Evolutionary conservation across 331 rosid genomes (phyloP).

Genomic region (Rhamnella rubrinervis): DNA sequence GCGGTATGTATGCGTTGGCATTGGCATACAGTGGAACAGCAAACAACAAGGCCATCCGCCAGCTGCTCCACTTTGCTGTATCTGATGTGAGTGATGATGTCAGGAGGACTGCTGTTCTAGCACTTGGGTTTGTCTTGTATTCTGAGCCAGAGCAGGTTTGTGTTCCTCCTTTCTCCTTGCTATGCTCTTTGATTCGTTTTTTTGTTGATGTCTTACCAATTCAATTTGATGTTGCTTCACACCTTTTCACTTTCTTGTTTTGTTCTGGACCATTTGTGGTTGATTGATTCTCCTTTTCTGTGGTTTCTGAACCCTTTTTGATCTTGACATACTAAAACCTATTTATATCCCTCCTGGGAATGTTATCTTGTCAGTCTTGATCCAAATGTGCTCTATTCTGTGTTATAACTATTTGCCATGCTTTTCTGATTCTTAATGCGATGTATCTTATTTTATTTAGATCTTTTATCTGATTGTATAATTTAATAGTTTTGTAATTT

Average conservation of each 20-base stretch:
- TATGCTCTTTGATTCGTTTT: neutral
- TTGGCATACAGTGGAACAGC: slow-evolving; percentile 96
- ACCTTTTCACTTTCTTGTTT: neutral
- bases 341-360: too few relatives aligned
- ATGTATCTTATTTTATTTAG: neutral
- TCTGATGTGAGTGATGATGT: slow-evolving; percentile 99
- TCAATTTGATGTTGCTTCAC: slow-evolving; percentile 3
- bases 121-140: slow-evolving; percentile 95
- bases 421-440: neutral
- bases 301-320: too few relatives aligned
- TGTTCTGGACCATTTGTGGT: neutral
- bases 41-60: slow-evolving; percentile 94
- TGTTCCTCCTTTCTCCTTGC: slow-evolving; percentile 8
- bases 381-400: too few relatives aligned
- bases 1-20: slow-evolving; percentile 98
- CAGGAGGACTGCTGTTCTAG: slow-evolving; percentile 96
- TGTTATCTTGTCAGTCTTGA: too few relatives aligned
- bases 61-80: slow-evolving; percentile 94
- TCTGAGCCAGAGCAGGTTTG: slow-evolving; percentile 99
- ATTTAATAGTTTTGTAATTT: neutral
- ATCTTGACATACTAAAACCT: too few relatives aligned
- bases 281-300: too few relatives aligned
- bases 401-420: neutral
- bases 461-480: neutral
- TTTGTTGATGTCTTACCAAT: neutral